Conservation (phyloP, 495 filamentous ascomycete species). For the Penicillium bialowiezense region DNA sequence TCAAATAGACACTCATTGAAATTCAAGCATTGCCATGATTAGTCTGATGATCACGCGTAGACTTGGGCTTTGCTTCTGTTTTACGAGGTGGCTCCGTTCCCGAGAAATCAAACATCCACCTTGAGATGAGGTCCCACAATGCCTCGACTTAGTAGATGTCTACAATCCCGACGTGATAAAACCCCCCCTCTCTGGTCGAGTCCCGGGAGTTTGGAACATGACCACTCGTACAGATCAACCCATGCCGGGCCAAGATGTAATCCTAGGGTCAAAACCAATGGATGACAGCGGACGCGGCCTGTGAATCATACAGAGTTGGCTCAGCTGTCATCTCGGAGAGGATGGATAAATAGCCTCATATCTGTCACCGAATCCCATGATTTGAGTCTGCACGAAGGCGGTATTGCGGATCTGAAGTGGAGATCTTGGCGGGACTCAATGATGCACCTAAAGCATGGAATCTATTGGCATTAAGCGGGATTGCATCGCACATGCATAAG, state of each 20-base stretch:
- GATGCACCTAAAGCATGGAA: neutral
- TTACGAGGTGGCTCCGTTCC: too few species aligned
- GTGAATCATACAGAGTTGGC: neutral
- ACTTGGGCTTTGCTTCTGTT: too few species aligned
- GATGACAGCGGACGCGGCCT: neutral
- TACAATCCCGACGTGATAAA: slow-evolving; percentile 1
- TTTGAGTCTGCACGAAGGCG: slow-evolving; percentile 1
- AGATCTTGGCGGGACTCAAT: slow-evolving; percentile 1
- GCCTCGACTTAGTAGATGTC: neutral
- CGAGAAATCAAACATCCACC: too few species aligned
- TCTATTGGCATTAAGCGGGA: neutral
- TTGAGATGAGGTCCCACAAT: too few species aligned
- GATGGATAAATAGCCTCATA: neutral
- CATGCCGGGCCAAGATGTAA: slow-evolving; percentile 2
- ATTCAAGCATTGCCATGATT: too few species aligned
- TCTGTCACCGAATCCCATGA: neutral
- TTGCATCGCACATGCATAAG: neutral
- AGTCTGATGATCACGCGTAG: too few species aligned
- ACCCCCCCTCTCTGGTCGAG: neutral
- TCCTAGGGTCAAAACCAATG: neutral
- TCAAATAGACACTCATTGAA: too few species aligned
- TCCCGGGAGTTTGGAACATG: slow-evolving; percentile 7
- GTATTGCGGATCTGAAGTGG: slow-evolving; percentile 4
- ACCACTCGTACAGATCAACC: slow-evolving; percentile 2
- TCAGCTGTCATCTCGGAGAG: neutral